Evolutionary conservation across 2,329 filamentous ascomycete species (phyloP).

Genomic region (Colletotrichum neosansevieriae): DNA sequence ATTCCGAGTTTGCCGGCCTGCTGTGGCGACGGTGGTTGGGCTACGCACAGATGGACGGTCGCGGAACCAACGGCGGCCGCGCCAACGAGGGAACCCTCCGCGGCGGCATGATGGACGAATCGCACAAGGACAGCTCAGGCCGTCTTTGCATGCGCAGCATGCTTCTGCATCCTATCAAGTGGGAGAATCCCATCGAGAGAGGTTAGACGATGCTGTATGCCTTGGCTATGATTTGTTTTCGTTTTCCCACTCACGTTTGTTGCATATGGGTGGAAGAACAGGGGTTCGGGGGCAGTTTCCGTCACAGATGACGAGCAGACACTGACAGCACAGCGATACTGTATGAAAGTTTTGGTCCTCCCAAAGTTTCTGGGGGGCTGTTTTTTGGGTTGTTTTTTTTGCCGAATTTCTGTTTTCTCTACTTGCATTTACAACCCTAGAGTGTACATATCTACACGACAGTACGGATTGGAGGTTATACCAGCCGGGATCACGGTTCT

Average conservation of each 20-base stretch:
- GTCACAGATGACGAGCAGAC: conserved; percentile 10
- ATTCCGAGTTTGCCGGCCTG: conserved; percentile 80
- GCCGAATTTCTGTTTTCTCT: neutral
- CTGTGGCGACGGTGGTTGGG: conserved; percentile 84
- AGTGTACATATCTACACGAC: conserved; percentile 37
- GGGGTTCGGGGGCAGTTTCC: neutral
- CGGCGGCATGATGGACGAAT: conserved; percentile 66
- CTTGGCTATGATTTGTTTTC: neutral
- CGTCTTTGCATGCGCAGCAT: conserved; percentile 85
- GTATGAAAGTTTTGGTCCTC: neutral
- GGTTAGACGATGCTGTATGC: neutral
- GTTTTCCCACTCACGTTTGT: neutral
- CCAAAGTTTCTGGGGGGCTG: too few species aligned
- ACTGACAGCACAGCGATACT: conserved; percentile 7
- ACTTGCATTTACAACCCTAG: conserved; percentile 28
- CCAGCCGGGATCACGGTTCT: conserved; percentile 31
- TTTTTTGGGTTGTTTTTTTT: neutral
- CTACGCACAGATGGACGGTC: conserved; percentile 65
- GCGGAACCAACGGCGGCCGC: conserved; percentile 62
- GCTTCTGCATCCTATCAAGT: conserved; percentile 86
- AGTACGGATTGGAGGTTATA: conserved; percentile 37
- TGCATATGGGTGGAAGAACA: conserved; percentile 2
- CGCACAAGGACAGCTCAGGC: conserved; percentile 60
- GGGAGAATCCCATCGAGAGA: conserved; percentile 63
- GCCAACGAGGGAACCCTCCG: conserved; percentile 60